Conservation (phyloP, 208 protist genomes). For the Porcisia deanei region DNA sequence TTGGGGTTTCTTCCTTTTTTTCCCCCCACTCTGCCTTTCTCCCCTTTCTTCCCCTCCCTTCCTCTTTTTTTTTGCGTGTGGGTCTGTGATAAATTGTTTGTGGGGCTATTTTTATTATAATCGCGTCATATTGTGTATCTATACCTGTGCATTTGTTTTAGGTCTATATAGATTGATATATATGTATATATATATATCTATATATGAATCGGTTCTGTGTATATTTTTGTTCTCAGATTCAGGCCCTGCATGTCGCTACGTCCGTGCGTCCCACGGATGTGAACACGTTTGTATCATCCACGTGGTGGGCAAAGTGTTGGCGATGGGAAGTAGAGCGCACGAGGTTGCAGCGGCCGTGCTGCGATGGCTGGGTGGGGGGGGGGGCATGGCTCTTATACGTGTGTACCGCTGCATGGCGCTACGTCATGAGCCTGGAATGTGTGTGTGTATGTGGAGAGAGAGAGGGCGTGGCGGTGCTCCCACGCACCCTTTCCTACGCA, state of each 20-base stretch:
- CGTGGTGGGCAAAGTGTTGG: no score
- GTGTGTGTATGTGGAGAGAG: not conserved
- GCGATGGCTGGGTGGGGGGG: no score
- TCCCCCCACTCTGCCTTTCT: not conserved
- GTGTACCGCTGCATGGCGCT: no score
- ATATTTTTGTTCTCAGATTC: not conserved
- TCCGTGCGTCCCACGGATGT: no score
- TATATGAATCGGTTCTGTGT: not conserved
- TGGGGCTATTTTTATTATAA: conserved; percentile 6
- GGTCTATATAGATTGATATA: not conserved
- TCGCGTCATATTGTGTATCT: conserved; percentile 13
- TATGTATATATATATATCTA: not conserved
- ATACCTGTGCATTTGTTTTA: conserved; percentile 8
- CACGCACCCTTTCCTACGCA: no score
- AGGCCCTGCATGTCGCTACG: no score
- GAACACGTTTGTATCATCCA: no score
- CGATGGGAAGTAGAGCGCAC: no score
- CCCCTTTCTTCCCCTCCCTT: no score
- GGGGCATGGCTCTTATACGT: no score
- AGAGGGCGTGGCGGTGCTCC: not conserved
- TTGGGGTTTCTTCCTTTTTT: no score
- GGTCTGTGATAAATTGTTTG: not conserved
- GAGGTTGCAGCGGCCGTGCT: no score
- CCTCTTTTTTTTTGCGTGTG: not conserved
- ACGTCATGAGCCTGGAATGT: not conserved